Conservation (phyloP, 1,284 basidiomycete species). For the Malassezia obtusa region DNA sequence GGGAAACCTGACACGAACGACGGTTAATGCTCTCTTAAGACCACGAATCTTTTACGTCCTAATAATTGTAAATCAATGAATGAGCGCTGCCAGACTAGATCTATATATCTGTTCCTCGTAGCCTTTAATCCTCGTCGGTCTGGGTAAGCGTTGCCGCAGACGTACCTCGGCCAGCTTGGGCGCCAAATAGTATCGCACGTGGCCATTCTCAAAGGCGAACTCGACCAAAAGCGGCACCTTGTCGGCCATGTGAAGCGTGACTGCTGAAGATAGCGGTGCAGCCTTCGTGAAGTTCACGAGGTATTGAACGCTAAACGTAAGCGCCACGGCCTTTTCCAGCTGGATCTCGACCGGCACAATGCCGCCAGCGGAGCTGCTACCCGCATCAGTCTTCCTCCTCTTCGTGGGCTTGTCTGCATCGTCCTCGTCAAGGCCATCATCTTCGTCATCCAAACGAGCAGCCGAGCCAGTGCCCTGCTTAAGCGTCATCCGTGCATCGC, state of each 20-base stretch:
- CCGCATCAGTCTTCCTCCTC: conserved; percentile 29
- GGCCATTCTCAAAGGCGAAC: conserved; percentile 72
- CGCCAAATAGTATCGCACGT: conserved; percentile 45
- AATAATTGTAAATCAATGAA: no score
- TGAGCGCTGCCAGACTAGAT: no score
- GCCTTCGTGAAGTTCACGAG: conserved; percentile 95
- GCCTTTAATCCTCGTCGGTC: conserved; percentile 30
- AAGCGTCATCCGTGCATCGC: conserved; percentile 77
- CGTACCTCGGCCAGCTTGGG: conserved; percentile 45
- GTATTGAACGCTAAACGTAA: conserved; percentile 96
- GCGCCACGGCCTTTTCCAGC: conserved; percentile 63
- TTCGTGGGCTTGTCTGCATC: conserved; percentile 36
- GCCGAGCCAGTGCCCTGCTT: conserved; percentile 58
- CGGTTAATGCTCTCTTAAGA: no score
- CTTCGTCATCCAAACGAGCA: conserved; percentile 27
- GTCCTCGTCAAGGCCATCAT: conserved; percentile 33
- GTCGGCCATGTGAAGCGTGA: conserved; percentile 51
- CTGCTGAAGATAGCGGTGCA: conserved; percentile 62
- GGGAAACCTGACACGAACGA: no score
- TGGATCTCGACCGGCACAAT: conserved; percentile 49
- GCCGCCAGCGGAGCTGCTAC: conserved; percentile 17
- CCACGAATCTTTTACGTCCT: no score
- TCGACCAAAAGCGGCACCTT: conserved; percentile 50
- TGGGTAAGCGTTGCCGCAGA: conserved; percentile 42
- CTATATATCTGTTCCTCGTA: no score